Evolutionary conservation across 805 yeast species (phyloP), one percentile per base, ranked within the genome.

Genomic region (Saturnispora hagleri): DNA sequence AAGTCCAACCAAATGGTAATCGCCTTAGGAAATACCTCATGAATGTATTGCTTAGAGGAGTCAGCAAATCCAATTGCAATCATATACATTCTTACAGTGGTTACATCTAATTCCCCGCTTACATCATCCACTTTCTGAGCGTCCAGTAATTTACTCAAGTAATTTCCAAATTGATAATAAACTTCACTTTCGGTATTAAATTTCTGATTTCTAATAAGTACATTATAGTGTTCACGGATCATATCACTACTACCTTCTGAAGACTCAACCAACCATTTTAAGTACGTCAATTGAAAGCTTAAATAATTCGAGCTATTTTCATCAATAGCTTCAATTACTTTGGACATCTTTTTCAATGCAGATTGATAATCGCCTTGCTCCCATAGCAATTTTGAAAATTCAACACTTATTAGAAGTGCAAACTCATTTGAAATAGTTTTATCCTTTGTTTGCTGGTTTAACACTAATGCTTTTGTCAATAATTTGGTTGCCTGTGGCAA

Each of bases 1-100:
- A 84, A 86, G 59, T 90, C 96, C 24, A 93, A 70, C 99, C 99
- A 93, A 8, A 87, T 75, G 0, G 96, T 89, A 5, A 90, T 76
- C n/a, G 88, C 77, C 60, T 89, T 89, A 0, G 99, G 98, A 20
- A 93, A 69, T 0, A 91, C 84, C 66, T 93, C 97, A 60, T 81
- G 84, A 31, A 52, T 54, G 34, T 53, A 51, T 8, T 43, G 46
- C 36, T 78, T 74, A 3, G 51, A 22, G 7, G 51, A 27, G 3
- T 82, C 74, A 1, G 93, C 89, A 41, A 73, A 71, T 9, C 75
- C 73, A 26, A 87, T 73, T 0, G 91, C 79, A 33, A 76, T 73
- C 33, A 81, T 67, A 60, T 84, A 86, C 41, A 75, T 70, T 8
- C 73, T 63, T 8, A 86, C 77, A 36, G 84, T 77, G 18, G 73